These are phyloP conservation scores for Cyclaneusma minus DNA, from an alignment of 2,329 filamentous ascomycete species.

Conservation along the genomic window DNA sequence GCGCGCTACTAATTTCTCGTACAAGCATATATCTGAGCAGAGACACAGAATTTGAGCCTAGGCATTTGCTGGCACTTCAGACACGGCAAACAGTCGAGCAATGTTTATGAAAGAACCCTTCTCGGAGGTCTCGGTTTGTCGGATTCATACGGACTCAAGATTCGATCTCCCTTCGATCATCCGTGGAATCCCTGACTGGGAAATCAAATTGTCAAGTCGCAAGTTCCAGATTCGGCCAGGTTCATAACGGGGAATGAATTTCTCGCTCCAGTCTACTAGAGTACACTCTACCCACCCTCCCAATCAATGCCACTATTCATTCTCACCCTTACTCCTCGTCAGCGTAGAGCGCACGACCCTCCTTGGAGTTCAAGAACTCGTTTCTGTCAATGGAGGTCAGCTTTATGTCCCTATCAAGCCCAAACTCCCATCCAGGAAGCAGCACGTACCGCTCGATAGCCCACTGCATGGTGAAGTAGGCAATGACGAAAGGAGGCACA, in stretches of 20 bases:
- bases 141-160: no score
- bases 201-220: neutral
- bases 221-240: neutral
- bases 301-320: neutral
- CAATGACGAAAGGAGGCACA: slow-evolving; percentile 60
- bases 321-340: slow-evolving; percentile 21
- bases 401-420: slow-evolving; percentile 1
- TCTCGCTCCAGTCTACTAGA: neutral
- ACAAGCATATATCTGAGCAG: no score
- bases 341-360: slow-evolving; percentile 40
- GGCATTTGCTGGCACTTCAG: no score
- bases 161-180: no score
- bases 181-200: neutral
- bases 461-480: slow-evolving; percentile 80
- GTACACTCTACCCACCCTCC: no score
- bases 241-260: neutral
- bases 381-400: slow-evolving; percentile 34
- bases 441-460: slow-evolving; percentile 66
- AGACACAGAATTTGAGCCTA: no score
- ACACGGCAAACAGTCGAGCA: no score
- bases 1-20: no score
- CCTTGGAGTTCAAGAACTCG: slow-evolving; percentile 70
- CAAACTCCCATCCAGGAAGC: neutral
- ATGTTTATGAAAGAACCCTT: no score
- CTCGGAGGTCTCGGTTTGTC: no score